Base-by-base conservation (phyloP, 208 protist genomes). In the Trypanosoma congolense region DNA sequence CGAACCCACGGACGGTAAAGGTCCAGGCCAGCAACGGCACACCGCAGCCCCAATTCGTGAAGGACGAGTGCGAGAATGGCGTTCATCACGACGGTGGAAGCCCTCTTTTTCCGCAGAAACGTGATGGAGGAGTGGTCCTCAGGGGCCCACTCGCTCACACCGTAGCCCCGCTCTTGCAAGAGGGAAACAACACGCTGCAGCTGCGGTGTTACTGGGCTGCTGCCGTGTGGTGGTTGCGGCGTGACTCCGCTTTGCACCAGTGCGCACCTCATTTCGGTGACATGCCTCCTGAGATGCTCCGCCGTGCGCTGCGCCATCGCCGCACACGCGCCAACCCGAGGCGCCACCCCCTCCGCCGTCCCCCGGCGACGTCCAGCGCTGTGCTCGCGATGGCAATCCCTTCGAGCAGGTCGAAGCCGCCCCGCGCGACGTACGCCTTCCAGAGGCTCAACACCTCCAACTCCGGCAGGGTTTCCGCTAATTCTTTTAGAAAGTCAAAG, bases 401-500 rank as follows among this genome's bases (percentile, higher is more conserved):
- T 43, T 71, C 36, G 25, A 62, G 45, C 28, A 84, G 55, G 31
- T 80, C 73, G 53, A 60, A 84, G 25, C 56, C 61, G n/a, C 65
- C 48, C 41, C 43, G 25, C 16, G n/a, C 12, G 30, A 36, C 48
- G 38, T 73, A 56, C 16, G 47, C 28, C 38, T 78, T 44, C 78
- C 78, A 86, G 14, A 73, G 65, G 16, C 60, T 56, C 35, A 75
- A 64, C 29, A 80, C 56, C 61, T 79, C 70, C 26, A 86, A 52
- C 10, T 67, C 61, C 22, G 65, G 65, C 18, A 81, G 31, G 2
- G 73, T 76, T 29, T 65, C 55, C 4, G 21, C 35, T 14, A 61
- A 62, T 29, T 78, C 74, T 28, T 76, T 78, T 22, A 81, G n/a
- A 58, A 86, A 86, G 9, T 46, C 44, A 53, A 86, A 86, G 12